A percentile compares a stretch with the other conserved stretches of the same genome.
phyloP scores from a whole-genome alignment of 257 asterid genomes.

The Phtheirospermum japonicum region DNA sequence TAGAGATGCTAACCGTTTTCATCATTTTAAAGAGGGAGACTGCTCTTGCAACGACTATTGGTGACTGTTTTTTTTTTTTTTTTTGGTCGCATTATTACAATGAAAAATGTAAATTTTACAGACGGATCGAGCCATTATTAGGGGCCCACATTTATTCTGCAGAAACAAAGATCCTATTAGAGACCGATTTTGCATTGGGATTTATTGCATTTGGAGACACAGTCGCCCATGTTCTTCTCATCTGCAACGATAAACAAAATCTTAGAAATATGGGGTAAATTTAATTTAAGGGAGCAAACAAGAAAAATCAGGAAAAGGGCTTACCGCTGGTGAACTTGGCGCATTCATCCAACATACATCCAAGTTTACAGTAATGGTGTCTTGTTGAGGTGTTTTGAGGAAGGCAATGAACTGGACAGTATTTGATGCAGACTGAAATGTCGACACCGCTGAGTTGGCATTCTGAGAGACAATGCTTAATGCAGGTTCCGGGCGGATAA shows the following conservation, averaged over 20 bases:
- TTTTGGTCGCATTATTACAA: too few species aligned
- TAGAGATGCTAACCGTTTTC: too few species aligned
- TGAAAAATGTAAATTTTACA: neutral
- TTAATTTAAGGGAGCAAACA: neutral
- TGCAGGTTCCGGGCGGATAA: constrained; percentile 42
- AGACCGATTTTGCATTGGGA: constrained; percentile 31
- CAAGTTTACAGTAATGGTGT: constrained; percentile 38
- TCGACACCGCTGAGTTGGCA: constrained; percentile 40
- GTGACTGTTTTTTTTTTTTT: constrained; percentile 30
- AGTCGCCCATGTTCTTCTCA: constrained; percentile 39
- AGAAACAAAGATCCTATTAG: constrained; percentile 21
- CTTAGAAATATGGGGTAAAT: neutral
- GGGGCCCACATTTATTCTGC: constrained; percentile 34
- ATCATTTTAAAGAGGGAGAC: constrained; percentile 58
- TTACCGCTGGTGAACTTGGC: constrained; percentile 39
- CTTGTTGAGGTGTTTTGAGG: constrained; percentile 32
- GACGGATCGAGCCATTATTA: constrained; percentile 19
- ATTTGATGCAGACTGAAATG: constrained; percentile 38
- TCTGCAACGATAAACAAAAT: constrained; percentile 31
- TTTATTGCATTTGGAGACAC: constrained; percentile 38
- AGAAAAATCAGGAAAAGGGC: neutral
- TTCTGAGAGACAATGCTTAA: constrained; percentile 38
- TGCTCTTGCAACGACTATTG: constrained; percentile 89
- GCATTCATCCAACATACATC: constrained; percentile 44
- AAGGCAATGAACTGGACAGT: constrained; percentile 47